Base-by-base conservation (phyloP, 352 stramenopile species). In the Pythium apleroticum region DNA sequence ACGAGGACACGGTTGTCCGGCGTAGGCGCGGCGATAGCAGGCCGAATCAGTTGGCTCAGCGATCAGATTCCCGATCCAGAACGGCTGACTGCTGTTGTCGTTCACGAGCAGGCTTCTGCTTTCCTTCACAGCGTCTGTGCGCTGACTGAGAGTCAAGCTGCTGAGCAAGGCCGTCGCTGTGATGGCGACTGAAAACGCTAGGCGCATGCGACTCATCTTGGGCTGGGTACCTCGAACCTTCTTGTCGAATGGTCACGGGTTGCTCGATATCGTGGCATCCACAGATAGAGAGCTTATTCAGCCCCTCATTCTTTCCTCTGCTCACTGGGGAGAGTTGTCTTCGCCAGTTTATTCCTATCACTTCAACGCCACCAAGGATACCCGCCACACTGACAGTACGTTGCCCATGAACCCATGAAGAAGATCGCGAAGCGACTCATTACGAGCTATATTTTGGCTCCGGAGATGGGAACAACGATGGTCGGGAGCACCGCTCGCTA, bases 1-100 rank as follows among this genome's bases (percentile, higher is more conserved):
- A 8, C 62, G 57, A 1, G 76, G 67, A 52, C 80, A 89, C 0
- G 63, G 61, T 15, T 61, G 76, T 28, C n/a, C 68, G 60, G 48
- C 20, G 56, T 77, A 66, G 2, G 69, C 80, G 62, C 85, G 82
- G 22, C 80, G 76, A 62, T 88, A 89, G 50, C 80, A 87, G 1
- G 76, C 73, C 35, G 64, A 52, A 52, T 84, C 73, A 56, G 60
- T 53, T 14, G 69, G 70, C 60, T 76, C 27, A 61, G 59, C 46
- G 6, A 71, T 46, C 11, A 49, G 9, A 49, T 28, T 27, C 4
- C 41, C 41, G 7, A 49, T 25, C 41, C 41, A 49, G 28, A 14
- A 49, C 41, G 41, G 41, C n/a, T 49, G 41, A 5, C 2, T n/a
- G 20, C n/a, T 28, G 19, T 20, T 49, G n/a, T 49, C 41, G n/a